Evolutionary conservation across 805 yeast genomes (phyloP), one percentile per base, ranked within the genome.

Genomic region (Spathaspora passalidarum): DNA sequence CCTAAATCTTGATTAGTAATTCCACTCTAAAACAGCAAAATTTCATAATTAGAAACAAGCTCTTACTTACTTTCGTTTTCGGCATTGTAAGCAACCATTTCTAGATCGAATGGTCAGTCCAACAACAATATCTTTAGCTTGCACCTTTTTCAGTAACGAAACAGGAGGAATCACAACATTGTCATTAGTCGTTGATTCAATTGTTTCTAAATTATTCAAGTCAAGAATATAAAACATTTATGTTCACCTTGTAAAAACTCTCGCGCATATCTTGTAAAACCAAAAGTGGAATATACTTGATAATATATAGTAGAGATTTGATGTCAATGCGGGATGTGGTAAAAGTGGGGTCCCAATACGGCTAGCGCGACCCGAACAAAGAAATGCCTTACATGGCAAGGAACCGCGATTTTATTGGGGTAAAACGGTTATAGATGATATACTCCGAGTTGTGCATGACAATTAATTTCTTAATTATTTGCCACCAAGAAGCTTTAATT

Each of bases 11-110:
- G 10, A 25, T 38, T 38, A 38, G 41, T 38, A 38, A 13, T 10
- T 22, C 13, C 5, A 14, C 6, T 32, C 36, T n/a, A 5, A 36
- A 20, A 16, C 38, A 36, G 17, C 13, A 8, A 36, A 34, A 18
- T 13, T 17, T 22, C 14, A 37, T n/a, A 2, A 10, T 18, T 21
- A 35, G 18, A 35, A 35, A 18, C 11, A 34, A 16, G 32, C 32
- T 29, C 7, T n/a, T 18, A 38, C 41, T 16, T 38, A 38, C 41
- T 52, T 49, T 42, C 53, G 48, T 20, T 47, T 44, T 35, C 56
- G 46, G 37, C 60, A 55, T 23, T 45, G 45, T 4, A 39, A 13
- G 37, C 59, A 55, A 5, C 59, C 59, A 22, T 40, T 47, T 40
- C 41, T 44, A 17, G 53, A 49, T 36, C 53, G 22, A 21, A 25